phyloP scores from a whole-genome alignment of 2,329 filamentous ascomycete genomes.

The Endocalyx cinctus region DNA sequence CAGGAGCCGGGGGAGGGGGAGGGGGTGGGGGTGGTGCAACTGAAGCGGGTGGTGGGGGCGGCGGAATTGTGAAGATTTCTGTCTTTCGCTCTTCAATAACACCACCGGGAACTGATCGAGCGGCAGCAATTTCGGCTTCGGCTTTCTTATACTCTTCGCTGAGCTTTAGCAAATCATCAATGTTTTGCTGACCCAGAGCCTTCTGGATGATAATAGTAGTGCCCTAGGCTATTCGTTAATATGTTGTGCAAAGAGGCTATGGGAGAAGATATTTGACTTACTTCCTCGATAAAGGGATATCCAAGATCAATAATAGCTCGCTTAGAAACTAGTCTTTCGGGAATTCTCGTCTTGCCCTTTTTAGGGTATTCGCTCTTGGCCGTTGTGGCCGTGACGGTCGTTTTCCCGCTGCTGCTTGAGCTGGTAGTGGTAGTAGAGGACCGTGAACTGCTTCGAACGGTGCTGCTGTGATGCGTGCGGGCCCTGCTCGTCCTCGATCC shows the following conservation, averaged over 20 bases:
- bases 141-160: conserved; percentile 70
- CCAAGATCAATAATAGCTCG: conserved; percentile 77
- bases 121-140: conserved; percentile 39
- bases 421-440: conserved; percentile 40
- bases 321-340: conserved; percentile 72
- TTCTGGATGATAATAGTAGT: conserved; percentile 77
- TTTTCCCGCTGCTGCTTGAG: conserved; percentile 38
- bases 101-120: conserved; percentile 42
- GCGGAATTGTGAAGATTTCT: conserved; percentile 35
- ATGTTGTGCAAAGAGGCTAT: not conserved
- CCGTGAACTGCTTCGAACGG: conserved; percentile 32
- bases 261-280: conserved; percentile 33
- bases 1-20: conserved; percentile 20
- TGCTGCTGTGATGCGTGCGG: conserved; percentile 25
- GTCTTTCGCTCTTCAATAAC: conserved; percentile 45
- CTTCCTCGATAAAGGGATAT: conserved; percentile 85
- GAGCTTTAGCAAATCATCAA: conserved; percentile 80
- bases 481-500: conserved; percentile 35
- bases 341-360: conserved; percentile 87
- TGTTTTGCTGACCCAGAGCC: conserved; percentile 84
- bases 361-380: conserved; percentile 65
- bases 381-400: conserved; percentile 41
- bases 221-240: conserved; percentile 51
- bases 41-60: conserved; percentile 25
- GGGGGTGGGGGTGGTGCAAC: conserved; percentile 23